phyloP scores from a whole-genome alignment of 805 yeast genomes.

The Nakazawaea ambrosiae region DNA sequence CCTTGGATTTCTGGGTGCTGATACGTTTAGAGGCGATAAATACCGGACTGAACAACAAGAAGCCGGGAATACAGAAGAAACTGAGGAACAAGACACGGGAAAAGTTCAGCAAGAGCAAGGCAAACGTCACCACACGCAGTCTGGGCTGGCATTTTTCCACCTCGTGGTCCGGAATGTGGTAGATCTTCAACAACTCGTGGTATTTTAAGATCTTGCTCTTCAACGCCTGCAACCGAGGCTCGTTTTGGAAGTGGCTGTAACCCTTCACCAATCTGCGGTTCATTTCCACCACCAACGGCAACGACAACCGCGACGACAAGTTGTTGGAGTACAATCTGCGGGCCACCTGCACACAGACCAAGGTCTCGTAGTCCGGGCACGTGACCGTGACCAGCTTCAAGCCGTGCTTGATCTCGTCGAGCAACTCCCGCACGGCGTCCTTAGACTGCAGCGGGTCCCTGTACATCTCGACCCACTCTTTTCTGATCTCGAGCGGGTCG shows the following conservation, averaged over 20 bases:
- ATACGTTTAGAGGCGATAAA: slow-evolving; percentile 71
- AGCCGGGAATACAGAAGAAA: slow-evolving; percentile 79
- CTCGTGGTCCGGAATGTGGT: slow-evolving; percentile 49
- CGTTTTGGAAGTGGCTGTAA: slow-evolving; percentile 64
- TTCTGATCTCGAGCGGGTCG: slow-evolving; percentile 64
- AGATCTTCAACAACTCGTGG: slow-evolving; percentile 47
- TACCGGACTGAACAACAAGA: slow-evolving; percentile 79
- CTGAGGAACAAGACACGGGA: slow-evolving; percentile 49
- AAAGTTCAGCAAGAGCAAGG: slow-evolving; percentile 18
- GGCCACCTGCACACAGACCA: slow-evolving; percentile 87
- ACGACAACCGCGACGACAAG: slow-evolving; percentile 61
- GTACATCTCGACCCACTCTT: slow-evolving; percentile 59
- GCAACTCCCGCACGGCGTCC: slow-evolving; percentile 65
- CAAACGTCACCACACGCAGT: slow-evolving; percentile 16
- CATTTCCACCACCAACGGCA: slow-evolving; percentile 83
- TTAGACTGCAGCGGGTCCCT: slow-evolving; percentile 50
- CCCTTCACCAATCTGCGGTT: slow-evolving; percentile 83
- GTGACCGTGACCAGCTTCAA: slow-evolving; percentile 81
- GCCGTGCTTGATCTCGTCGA: slow-evolving; percentile 66
- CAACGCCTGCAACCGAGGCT: slow-evolving; percentile 56
- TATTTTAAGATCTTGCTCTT: slow-evolving; percentile 61
- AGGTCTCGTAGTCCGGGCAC: slow-evolving; percentile 82
- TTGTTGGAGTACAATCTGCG: slow-evolving; percentile 81
- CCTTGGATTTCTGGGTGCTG: slow-evolving; percentile 63
- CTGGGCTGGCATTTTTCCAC: slow-evolving; percentile 37